Conservation (phyloP, 2,329 filamentous ascomycete genomes). For the Fusarium transvaalense region DNA sequence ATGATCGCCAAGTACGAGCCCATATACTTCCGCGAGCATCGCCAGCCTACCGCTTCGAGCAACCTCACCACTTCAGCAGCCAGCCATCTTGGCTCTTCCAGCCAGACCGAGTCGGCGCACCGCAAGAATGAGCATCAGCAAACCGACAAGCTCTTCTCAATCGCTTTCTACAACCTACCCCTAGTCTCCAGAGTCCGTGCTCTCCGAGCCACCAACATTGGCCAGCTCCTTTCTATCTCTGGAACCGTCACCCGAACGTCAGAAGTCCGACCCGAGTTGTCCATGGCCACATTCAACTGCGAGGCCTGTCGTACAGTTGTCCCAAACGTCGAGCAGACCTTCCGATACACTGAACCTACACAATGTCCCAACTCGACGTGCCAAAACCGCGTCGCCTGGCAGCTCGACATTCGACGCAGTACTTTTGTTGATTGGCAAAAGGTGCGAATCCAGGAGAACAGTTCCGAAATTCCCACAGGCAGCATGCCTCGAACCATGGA, state of each 20-base stretch:
- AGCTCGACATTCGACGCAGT: slow-evolving; percentile 94
- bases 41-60: slow-evolving; percentile 82
- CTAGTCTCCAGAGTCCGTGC: slow-evolving; percentile 88
- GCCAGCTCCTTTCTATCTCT: slow-evolving; percentile 93
- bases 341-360: slow-evolving; percentile 95
- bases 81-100: slow-evolving; percentile 71
- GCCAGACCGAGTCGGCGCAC: slow-evolving; percentile 74
- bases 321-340: slow-evolving; percentile 95
- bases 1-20: slow-evolving; percentile 96
- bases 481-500: slow-evolving; percentile 99
- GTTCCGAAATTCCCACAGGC: slow-evolving; percentile 95
- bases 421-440: slow-evolving; percentile 99
- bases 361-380: slow-evolving; percentile 92
- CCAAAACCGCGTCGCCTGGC: slow-evolving; percentile 92
- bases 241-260: slow-evolving; percentile 97
- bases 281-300: slow-evolving; percentile 91
- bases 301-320: slow-evolving; percentile 87
- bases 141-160: slow-evolving; percentile 93
- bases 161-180: slow-evolving; percentile 94
- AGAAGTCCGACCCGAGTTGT: slow-evolving; percentile 94
- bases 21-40: slow-evolving; percentile 91
- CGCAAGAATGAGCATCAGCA: slow-evolving; percentile 93
- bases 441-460: slow-evolving; percentile 97
- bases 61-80: slow-evolving; percentile 76
- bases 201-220: slow-evolving; percentile 89